A percentile compares a stretch with the other conserved stretches of the same genome.
Evolutionary conservation across 164 flowering plant species (phyloP).

Genomic region (Echeveria elegans): DNA sequence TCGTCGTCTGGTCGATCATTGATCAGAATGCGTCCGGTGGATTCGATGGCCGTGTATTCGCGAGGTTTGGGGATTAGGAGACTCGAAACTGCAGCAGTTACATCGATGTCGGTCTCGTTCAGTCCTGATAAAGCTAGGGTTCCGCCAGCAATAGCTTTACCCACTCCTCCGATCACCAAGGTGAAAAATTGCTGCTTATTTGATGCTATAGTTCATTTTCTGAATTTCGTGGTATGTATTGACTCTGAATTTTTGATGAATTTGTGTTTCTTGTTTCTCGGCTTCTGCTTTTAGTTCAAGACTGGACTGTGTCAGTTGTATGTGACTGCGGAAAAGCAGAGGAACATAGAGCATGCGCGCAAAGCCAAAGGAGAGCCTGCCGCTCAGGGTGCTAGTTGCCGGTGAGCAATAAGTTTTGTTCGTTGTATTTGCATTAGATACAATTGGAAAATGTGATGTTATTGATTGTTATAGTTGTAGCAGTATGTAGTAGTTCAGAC

Average conservation of each 20-base stretch:
- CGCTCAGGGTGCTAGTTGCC: conserved; percentile 75
- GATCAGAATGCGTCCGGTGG: neutral
- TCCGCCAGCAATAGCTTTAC: conserved; percentile 47
- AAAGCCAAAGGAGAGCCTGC: conserved; percentile 78
- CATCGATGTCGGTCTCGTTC: conserved; percentile 14
- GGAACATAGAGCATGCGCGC: conserved; percentile 85
- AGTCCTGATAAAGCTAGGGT: conserved; percentile 48
- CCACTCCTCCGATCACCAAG: conserved; percentile 47
- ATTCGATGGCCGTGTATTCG: neutral
- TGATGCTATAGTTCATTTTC: neutral
- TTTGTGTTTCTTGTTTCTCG: neutral
- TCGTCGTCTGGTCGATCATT: neutral
- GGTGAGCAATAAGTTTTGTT: no score
- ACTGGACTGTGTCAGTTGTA: conserved; percentile 79
- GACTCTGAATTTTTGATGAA: neutral
- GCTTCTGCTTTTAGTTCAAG: conserved; percentile 47
- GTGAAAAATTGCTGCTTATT: conserved; percentile 14
- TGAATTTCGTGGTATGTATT: conserved; percentile 1
- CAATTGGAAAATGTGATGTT: no score
- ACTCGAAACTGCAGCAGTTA: neutral
- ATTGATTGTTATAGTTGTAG: no score
- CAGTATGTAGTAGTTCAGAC: neutral
- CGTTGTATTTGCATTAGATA: no score
- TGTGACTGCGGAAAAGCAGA: conserved; percentile 78
- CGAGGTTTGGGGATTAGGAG: neutral